Evolutionary conservation across 192 early-diverging fungal species (phyloP).

Genomic region (Pilobolus umbonatus): DNA sequence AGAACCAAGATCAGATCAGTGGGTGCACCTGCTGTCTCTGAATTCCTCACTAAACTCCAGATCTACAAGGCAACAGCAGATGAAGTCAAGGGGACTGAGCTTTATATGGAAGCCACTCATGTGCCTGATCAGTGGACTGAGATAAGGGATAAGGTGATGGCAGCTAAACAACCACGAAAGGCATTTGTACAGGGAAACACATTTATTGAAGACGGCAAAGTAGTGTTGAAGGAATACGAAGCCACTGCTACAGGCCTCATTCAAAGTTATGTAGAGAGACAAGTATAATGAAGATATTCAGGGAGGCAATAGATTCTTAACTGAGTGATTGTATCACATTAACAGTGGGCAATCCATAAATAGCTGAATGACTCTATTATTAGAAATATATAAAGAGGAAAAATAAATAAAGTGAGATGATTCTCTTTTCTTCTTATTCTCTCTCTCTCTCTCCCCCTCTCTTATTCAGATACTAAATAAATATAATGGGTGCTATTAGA

Average conservation of each 20-base stretch:
- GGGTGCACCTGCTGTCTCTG: slow-evolving; percentile 46
- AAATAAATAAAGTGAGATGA: background rate
- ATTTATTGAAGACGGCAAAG: slow-evolving; percentile 34
- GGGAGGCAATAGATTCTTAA: background rate
- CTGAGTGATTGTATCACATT: no score
- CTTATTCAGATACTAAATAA: no score
- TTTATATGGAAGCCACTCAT: slow-evolving; percentile 43
- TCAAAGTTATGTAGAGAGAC: slow-evolving; percentile 50
- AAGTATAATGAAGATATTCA: slow-evolving; percentile 14
- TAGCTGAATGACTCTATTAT: background rate
- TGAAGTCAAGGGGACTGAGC: slow-evolving; percentile 35
- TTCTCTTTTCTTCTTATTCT: background rate
- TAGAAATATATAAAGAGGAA: background rate
- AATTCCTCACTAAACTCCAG: slow-evolving; percentile 53
- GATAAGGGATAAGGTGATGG: slow-evolving; percentile 48
- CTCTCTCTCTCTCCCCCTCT: background rate
- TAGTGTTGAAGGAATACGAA: slow-evolving; percentile 50
- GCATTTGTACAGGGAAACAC: slow-evolving; percentile 54
- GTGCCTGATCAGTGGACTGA: slow-evolving; percentile 47
- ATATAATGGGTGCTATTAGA: slow-evolving; percentile 53
- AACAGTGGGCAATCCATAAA: no score
- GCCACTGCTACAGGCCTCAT: slow-evolving; percentile 51
- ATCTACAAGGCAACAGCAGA: slow-evolving; percentile 59
- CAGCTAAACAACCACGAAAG: slow-evolving; percentile 49
- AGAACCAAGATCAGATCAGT: slow-evolving; percentile 42